Evolutionary conservation across 768 basidiomycete species (phyloP).

Genomic region (Porphyrellus cyaneotinctus): DNA sequence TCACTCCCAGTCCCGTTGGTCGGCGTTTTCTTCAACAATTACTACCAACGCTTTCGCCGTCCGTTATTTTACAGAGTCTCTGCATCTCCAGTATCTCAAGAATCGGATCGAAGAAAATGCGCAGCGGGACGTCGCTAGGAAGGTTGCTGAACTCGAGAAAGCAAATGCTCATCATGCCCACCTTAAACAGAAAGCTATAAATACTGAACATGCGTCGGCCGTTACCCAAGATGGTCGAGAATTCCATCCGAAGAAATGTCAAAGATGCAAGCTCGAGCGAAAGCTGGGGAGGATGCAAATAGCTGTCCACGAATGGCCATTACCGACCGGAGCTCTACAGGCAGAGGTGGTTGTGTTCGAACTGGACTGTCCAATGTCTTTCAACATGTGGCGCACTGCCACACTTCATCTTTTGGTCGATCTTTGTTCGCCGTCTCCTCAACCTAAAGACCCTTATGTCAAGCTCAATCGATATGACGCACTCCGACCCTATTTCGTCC

Average conservation of each 20-base stretch:
- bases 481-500: conserved; percentile 7
- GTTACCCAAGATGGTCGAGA: background rate
- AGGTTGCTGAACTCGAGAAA: conserved; percentile 26
- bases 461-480: conserved; percentile 10
- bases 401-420: conserved; percentile 39
- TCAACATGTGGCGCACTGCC: conserved; percentile 41
- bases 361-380: conserved; percentile 35
- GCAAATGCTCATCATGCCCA: conserved; percentile 20
- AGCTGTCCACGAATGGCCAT: conserved; percentile 43
- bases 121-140: conserved; percentile 12
- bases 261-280: conserved; percentile 29
- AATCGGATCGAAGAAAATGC: conserved; percentile 30
- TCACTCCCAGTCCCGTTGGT: conserved; percentile 16
- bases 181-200: conserved; percentile 8
- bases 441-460: conserved; percentile 7
- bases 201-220: conserved; percentile 4
- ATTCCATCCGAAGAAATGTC: conserved; percentile 12
- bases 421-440: conserved; percentile 24
- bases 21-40: conserved; percentile 32
- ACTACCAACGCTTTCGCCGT: conserved; percentile 27
- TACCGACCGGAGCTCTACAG: conserved; percentile 27
- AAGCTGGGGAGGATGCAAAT: conserved; percentile 28
- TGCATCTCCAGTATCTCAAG: conserved; percentile 24
- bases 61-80: conserved; percentile 33
- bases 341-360: conserved; percentile 40